phyloP scores from a whole-genome alignment of 163 green algal genomes.

The Volvox carteri region DNA sequence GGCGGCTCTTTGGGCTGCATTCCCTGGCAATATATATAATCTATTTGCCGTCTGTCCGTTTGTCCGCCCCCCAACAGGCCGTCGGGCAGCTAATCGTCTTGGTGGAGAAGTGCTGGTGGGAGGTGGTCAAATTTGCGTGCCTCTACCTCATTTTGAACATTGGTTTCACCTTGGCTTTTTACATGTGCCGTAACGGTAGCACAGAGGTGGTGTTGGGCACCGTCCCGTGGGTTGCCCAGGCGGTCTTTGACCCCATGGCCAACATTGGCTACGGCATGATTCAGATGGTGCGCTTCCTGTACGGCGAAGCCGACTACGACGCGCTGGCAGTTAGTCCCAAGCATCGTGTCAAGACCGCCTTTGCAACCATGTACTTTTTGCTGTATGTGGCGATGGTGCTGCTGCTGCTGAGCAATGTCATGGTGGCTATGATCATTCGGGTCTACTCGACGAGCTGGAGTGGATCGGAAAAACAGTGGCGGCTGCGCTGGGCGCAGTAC shows the following conservation, averaged over 20 bases:
- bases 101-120: slow-evolving; percentile 65
- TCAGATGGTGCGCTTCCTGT: slow-evolving; percentile 62
- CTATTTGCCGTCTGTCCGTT: background rate
- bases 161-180: slow-evolving; percentile 76
- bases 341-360: slow-evolving; percentile 54
- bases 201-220: slow-evolving; percentile 23
- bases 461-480: slow-evolving; percentile 55
- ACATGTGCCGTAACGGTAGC: slow-evolving; percentile 62
- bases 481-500: slow-evolving; percentile 63
- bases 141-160: slow-evolving; percentile 71
- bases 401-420: slow-evolving; percentile 70
- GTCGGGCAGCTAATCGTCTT: slow-evolving; percentile 66
- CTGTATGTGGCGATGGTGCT: slow-evolving; percentile 66
- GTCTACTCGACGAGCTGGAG: slow-evolving; percentile 37
- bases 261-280: slow-evolving; percentile 58
- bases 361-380: slow-evolving; percentile 73
- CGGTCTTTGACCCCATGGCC: slow-evolving; percentile 27
- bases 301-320: slow-evolving; percentile 64
- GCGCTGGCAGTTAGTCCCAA: slow-evolving; percentile 37
- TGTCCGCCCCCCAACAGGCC: slow-evolving; percentile 12
- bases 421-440: slow-evolving; percentile 68
- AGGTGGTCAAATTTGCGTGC: slow-evolving; percentile 66
- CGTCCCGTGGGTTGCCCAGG: background rate
- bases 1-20: too few species aligned
- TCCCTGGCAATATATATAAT: too few species aligned